Conservation (phyloP, 305 asterid species). For the Solanum hybrid region DNA sequence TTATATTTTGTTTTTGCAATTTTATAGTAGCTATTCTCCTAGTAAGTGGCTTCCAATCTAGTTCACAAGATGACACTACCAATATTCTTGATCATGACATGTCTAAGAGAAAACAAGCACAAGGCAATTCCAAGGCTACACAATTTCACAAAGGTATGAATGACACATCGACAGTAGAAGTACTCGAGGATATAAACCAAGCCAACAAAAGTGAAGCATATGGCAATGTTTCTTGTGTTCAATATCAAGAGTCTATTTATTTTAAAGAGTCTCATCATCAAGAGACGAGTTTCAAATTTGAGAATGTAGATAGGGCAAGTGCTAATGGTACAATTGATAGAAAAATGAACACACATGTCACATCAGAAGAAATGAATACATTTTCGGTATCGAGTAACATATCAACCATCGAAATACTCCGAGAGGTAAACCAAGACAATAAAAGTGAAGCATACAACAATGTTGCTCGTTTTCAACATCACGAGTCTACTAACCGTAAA, state of each 20-base stretch:
- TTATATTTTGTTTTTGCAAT: constrained; percentile 63
- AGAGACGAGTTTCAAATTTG: not conserved
- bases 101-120: not conserved
- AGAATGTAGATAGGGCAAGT: not conserved
- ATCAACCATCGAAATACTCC: accelerated
- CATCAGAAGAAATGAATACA: not conserved
- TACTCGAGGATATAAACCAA: not conserved
- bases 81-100: not conserved
- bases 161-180: not conserved
- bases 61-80: not conserved
- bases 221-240: not conserved
- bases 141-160: not conserved
- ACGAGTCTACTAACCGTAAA: not conserved
- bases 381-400: not conserved
- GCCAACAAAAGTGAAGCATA: not conserved
- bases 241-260: not conserved
- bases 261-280: not conserved
- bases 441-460: not conserved
- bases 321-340: not conserved
- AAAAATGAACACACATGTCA: not conserved
- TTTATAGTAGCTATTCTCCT: constrained; percentile 50
- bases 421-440: not conserved
- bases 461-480: not conserved
- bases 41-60: not conserved
- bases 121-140: not conserved